Percentiles rank a stretch among this genome's conserved stretches.
Conservation (phyloP, 2,329 filamentous ascomycete genomes). For the Colletotrichum godetiae region DNA sequence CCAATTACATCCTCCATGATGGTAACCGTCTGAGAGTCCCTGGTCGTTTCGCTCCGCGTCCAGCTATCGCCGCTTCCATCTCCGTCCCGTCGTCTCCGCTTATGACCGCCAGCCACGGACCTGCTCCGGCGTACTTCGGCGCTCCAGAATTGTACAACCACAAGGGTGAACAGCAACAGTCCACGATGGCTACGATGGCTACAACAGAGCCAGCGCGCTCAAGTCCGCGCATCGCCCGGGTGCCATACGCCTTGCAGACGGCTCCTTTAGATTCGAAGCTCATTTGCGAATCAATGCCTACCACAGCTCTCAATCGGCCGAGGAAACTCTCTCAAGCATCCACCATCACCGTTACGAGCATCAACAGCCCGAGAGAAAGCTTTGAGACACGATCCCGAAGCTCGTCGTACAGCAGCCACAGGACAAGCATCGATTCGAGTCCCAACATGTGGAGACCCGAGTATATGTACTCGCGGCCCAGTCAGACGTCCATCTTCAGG, state of each 20-base stretch:
- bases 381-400: conserved; percentile 41
- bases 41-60: conserved; percentile 23
- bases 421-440: conserved; percentile 53
- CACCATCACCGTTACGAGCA: conserved; percentile 39
- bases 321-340: conserved; percentile 48
- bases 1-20: conserved; percentile 29
- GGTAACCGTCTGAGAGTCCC: conserved; percentile 32
- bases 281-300: conserved; percentile 35
- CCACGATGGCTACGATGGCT: conserved; percentile 8
- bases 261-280: conserved; percentile 38
- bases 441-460: conserved; percentile 41
- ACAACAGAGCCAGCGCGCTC: neutral
- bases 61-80: conserved; percentile 11
- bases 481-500: conserved; percentile 40
- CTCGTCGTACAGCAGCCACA: conserved; percentile 49
- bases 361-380: conserved; percentile 45
- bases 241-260: conserved; percentile 40
- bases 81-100: conserved; percentile 12
- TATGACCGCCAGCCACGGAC: conserved; percentile 30
- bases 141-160: conserved; percentile 33
- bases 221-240: conserved; percentile 13
- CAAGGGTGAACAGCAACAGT: conserved; percentile 28
- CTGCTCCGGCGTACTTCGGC: conserved; percentile 35
- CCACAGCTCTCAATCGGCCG: conserved; percentile 47
- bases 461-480: conserved; percentile 39